Percentiles rank a stretch among this genome's conserved stretches.
Evolutionary conservation across 805 yeast genomes (phyloP).

Genomic region (Komagataella phaffii): DNA sequence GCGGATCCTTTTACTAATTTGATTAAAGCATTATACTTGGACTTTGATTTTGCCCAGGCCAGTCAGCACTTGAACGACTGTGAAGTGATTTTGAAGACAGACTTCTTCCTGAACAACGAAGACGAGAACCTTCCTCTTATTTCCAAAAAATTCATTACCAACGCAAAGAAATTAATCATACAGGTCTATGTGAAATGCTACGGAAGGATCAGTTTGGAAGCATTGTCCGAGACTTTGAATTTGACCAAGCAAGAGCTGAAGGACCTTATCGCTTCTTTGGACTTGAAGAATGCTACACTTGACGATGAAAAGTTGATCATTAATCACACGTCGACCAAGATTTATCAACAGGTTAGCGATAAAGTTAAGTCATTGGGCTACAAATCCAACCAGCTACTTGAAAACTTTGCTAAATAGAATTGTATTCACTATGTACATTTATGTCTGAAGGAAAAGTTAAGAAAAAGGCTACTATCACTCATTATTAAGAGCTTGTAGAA

Average conservation of each 20-base stretch:
- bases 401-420: background rate
- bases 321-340: slow-evolving; percentile 38
- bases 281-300: slow-evolving; percentile 32
- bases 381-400: slow-evolving; percentile 41
- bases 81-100: slow-evolving; percentile 32
- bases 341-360: slow-evolving; percentile 56
- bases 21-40: slow-evolving; percentile 39
- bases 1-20: slow-evolving; percentile 50
- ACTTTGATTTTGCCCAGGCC: slow-evolving; percentile 44
- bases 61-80: slow-evolving; percentile 33
- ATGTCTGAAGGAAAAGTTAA: background rate
- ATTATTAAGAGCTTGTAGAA: background rate
- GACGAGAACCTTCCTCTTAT: background rate
- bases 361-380: slow-evolving; percentile 53
- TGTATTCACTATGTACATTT: background rate
- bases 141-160: slow-evolving; percentile 29
- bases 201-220: slow-evolving; percentile 29
- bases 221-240: slow-evolving; percentile 29
- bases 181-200: slow-evolving; percentile 44
- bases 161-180: slow-evolving; percentile 27
- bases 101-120: slow-evolving; percentile 39
- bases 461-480: background rate
- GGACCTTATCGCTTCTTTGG: slow-evolving; percentile 35
- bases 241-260: slow-evolving; percentile 32
- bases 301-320: slow-evolving; percentile 40